Conservation (phyloP, 495 filamentous ascomycete genomes). For the Chlorociboria aeruginascens region DNA sequence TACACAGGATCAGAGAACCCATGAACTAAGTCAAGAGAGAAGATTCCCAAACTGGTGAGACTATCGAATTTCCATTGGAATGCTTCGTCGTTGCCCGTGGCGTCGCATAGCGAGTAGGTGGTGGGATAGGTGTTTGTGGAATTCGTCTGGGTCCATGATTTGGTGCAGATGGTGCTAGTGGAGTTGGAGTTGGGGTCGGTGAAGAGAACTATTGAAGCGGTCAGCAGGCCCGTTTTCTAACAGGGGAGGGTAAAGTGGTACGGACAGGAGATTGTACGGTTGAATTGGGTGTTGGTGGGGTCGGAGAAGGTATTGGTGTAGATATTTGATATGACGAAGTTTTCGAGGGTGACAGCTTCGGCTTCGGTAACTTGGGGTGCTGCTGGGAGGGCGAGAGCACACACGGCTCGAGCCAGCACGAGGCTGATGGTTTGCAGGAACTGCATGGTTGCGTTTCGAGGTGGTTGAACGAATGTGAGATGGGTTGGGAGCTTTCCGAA, state of each 20-base stretch:
- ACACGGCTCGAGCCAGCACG: background rate
- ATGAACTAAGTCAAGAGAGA: conserved; percentile 6
- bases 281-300: background rate
- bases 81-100: background rate
- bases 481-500: background rate
- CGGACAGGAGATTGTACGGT: conserved; percentile 1
- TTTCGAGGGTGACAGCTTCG: background rate
- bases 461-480: background rate
- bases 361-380: background rate
- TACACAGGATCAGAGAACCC: conserved; percentile 9
- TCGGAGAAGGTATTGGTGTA: background rate
- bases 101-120: conserved; percentile 1
- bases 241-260: background rate
- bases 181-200: conserved; percentile 14
- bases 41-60: background rate
- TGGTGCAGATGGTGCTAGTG: conserved; percentile 1
- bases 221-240: background rate
- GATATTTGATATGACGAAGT: background rate
- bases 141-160: conserved; percentile 3
- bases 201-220: conserved; percentile 3
- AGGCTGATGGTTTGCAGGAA: background rate
- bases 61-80: conserved; percentile 6
- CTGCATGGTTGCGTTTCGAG: background rate
- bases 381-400: background rate
- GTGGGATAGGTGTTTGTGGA: background rate